A percentile compares a stretch with the other conserved stretches of the same genome.
These are phyloP conservation scores for Xylaria scruposa DNA, from an alignment of 495 filamentous ascomycete species.

Conservation along the genomic window DNA sequence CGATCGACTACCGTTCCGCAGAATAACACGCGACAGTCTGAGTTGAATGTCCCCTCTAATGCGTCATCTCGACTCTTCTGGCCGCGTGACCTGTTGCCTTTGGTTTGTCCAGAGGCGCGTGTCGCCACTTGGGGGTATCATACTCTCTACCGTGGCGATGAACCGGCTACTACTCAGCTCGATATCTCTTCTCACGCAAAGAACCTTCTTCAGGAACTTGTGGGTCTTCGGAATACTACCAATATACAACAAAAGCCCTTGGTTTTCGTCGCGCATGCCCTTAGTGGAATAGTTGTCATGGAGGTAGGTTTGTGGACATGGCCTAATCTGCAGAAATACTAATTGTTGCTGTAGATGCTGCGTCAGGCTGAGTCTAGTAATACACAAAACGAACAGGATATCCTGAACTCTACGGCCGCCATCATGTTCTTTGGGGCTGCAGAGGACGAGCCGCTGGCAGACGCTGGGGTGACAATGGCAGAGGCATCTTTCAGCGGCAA, in stretches of 20 bases:
- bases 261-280: constrained; percentile 46
- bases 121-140: constrained; percentile 49
- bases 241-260: constrained; percentile 33
- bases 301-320: constrained; percentile 35
- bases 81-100: constrained; percentile 45
- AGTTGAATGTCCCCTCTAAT: background rate
- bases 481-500: constrained; percentile 34
- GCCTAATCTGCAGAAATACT: background rate
- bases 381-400: constrained; percentile 30
- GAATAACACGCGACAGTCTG: background rate
- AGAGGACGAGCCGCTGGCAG: constrained; percentile 36
- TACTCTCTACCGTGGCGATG: constrained; percentile 36
- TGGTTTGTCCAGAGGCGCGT: constrained; percentile 42
- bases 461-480: constrained; percentile 46
- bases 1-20: constrained; percentile 8
- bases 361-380: constrained; percentile 40
- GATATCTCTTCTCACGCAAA: constrained; percentile 44
- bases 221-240: constrained; percentile 27
- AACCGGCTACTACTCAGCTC: constrained; percentile 39
- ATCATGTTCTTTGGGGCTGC: constrained; percentile 45
- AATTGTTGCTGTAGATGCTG: constrained; percentile 34
- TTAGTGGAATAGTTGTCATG: constrained; percentile 48
- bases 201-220: constrained; percentile 42
- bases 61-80: constrained; percentile 34
- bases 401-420: constrained; percentile 40